Evolutionary conservation across 148 eudicot species (phyloP), one percentile per base, ranked within the genome.

Genomic region (Arbutus unedo): DNA sequence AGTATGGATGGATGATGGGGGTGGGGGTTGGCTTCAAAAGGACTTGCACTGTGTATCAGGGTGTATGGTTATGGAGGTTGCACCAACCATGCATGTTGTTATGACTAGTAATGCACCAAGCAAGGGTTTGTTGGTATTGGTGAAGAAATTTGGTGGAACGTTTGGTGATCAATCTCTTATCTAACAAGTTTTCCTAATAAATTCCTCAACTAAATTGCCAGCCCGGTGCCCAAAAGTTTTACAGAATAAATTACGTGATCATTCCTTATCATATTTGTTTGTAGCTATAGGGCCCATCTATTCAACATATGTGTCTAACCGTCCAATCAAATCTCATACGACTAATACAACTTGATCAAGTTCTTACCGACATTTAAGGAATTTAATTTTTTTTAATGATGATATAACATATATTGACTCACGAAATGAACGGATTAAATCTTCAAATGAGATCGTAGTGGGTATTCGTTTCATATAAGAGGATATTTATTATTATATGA

Each of bases 111-210:
- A 66, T 82, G 82, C 64, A 60, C 59, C 43, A 64, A 14, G 73
- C 25, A 64, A 25, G 3, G 47, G 38, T 74, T 83, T 79, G 76
- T 19, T 6, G 9, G 11, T 60, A 77, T 78, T 31, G 84, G 81
- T 54, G 79, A 76, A 83, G 68, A 68, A 3, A 41, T 2, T 55
- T 38, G 62, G 71, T 38, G 53, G 62, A 73, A 76, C 41, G 93
- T 85, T 91, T 85, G 93, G 92, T 91, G 83, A 88, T 87, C 89
- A 66, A 66, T 66, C 16, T 66, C 31, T 66, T 31, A 66, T 31
- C 71, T 25, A 66, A 66, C 43, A 66, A 66, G 44, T 66, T 11
- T 66, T 41, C 25, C 71, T 31, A 66, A 8, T 31, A 25, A 11
- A 10, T 66, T 66, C 43, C 44, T 3, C 9, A 10, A 66, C 18